Conservation (phyloP, 1,139 yeast genomes). For the Geotrichum phurueaensis region DNA sequence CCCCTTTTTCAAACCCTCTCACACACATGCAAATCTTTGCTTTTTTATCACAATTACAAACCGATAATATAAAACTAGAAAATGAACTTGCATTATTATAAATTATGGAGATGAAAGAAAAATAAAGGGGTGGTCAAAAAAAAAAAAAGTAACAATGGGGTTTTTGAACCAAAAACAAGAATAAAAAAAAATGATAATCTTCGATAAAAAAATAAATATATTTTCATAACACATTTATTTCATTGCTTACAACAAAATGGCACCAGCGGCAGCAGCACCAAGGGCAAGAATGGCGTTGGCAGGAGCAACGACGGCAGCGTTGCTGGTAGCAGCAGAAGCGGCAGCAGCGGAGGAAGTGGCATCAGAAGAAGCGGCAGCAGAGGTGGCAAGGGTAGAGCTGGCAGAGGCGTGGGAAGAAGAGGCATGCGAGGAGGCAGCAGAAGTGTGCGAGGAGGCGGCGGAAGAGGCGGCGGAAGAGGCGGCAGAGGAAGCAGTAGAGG, state of each 20-base stretch:
- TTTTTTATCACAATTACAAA: background rate
- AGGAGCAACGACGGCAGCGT: constrained; percentile 21
- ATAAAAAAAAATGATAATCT: background rate
- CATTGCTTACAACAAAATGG: constrained; percentile 13
- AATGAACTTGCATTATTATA: background rate
- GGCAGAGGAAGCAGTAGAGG: constrained; percentile 20
- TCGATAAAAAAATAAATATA: background rate
- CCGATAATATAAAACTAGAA: background rate
- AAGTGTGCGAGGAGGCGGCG: constrained; percentile 1
- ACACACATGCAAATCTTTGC: no score
- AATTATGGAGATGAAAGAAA: background rate
- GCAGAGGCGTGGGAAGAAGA: constrained; percentile 15
- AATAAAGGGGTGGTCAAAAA: background rate
- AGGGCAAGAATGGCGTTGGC: constrained; percentile 5
- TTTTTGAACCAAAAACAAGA: no score
- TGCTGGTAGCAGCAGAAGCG: constrained; percentile 12
- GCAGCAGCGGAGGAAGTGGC: constrained; percentile 16
- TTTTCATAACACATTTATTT: no score
- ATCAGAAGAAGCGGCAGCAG: constrained; percentile 14
- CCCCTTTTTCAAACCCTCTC: no score
- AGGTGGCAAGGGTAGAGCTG: constrained; percentile 21
- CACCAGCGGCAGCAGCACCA: constrained; percentile 18
- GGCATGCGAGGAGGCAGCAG: constrained; percentile 3
- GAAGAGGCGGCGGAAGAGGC: constrained; percentile 19
- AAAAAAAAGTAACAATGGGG: no score